Evolutionary conservation across 345 rosid genomes (phyloP).

Genomic region (Boechera divaricarpa): DNA sequence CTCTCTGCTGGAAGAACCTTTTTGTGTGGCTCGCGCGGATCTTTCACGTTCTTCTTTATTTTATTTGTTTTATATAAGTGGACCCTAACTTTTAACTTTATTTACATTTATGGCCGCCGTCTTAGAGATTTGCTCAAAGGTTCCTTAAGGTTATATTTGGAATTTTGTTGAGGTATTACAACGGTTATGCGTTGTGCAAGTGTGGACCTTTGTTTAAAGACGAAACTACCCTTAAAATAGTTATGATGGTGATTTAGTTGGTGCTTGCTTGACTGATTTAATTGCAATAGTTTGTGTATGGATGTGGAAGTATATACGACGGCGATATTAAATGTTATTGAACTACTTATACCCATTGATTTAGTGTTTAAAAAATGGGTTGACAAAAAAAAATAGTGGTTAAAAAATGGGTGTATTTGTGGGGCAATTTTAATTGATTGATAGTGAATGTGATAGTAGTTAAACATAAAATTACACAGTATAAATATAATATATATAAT

Average conservation of each 20-base stretch:
- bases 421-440: too few species aligned
- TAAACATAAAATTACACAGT: too few species aligned
- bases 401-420: too few species aligned
- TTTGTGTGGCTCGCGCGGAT: conserved; percentile 59
- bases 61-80: conserved; percentile 28
- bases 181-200: conserved; percentile 44
- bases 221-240: conserved; percentile 11
- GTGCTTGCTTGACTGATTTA: neutral
- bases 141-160: conserved; percentile 41
- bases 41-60: conserved; percentile 50
- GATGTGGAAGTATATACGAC: too few species aligned
- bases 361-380: too few species aligned
- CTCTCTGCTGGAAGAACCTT: conserved; percentile 44
- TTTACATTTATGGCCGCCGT: conserved; percentile 44
- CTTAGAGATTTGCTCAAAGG: conserved; percentile 29
- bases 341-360: too few species aligned
- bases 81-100: conserved; percentile 33
- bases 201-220: neutral
- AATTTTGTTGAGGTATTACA: neutral
- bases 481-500: too few species aligned
- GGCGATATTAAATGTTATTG: too few species aligned
- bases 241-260: too few species aligned
- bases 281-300: neutral
- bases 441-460: too few species aligned
- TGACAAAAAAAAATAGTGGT: too few species aligned